phyloP scores from a whole-genome alignment of 2,329 filamentous ascomycete genomes.

The Tolypocladium ovalisporum region DNA sequence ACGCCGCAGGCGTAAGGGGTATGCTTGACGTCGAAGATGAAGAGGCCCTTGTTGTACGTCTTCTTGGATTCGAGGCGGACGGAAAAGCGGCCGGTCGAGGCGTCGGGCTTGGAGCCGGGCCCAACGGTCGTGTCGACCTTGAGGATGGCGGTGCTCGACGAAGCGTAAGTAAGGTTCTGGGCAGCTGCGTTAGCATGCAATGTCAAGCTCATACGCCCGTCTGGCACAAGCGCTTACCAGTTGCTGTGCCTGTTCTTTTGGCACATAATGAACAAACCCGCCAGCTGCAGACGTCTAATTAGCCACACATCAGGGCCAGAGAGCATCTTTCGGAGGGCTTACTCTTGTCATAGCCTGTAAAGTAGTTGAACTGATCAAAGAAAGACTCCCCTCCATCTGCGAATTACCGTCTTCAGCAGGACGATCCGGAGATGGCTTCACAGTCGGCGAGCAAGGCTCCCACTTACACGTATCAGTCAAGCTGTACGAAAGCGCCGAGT shows the following conservation, averaged over 20 bases:
- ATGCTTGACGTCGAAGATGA: conserved; percentile 56
- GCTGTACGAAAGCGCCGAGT: conserved; percentile 33
- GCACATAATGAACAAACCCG: conserved; percentile 45
- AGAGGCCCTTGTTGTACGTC: conserved; percentile 52
- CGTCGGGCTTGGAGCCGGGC: conserved; percentile 32
- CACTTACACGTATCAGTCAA: conserved; percentile 38
- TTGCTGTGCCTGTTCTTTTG: conserved; percentile 24
- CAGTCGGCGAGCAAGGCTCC: not conserved
- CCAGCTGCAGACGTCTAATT: conserved; percentile 15
- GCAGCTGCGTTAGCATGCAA: not conserved
- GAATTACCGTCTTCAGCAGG: not conserved
- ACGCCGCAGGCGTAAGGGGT: conserved; percentile 52
- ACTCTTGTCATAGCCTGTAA: conserved; percentile 37
- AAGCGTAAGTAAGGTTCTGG: conserved; percentile 54
- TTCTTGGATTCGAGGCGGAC: conserved; percentile 51
- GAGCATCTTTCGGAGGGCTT: conserved; percentile 4
- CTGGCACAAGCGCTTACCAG: conserved; percentile 24
- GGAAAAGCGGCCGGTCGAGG: conserved; percentile 49
- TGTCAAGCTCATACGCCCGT: not conserved
- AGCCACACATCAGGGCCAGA: not conserved
- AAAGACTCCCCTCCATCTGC: conserved; percentile 37
- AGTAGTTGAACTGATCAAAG: conserved; percentile 46
- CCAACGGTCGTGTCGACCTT: conserved; percentile 50
- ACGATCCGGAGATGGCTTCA: not conserved
- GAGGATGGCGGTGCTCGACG: conserved; percentile 40